Conservation (phyloP, 2,329 filamentous ascomycete species). For the Hypoxylon sp. region DNA sequence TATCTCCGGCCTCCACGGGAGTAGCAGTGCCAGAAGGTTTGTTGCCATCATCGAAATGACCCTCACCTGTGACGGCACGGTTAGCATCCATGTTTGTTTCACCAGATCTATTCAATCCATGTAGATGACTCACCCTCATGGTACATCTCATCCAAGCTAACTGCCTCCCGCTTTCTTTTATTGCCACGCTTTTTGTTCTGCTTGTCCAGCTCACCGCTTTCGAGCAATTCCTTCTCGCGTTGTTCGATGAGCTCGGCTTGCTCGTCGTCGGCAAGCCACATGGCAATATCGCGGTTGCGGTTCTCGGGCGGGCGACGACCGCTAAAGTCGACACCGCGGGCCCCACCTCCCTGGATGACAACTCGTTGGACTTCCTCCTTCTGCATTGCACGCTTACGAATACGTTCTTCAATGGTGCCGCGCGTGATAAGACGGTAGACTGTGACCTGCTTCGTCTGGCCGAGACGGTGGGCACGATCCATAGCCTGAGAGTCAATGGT, state of each 20-base stretch:
- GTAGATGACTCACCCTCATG: conserved; percentile 86
- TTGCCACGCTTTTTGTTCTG: conserved; percentile 71
- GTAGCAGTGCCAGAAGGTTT: conserved; percentile 91
- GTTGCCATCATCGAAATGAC: conserved; percentile 90
- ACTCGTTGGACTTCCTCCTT: conserved; percentile 99
- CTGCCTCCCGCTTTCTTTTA: conserved; percentile 70
- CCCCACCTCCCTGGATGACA: conserved; percentile 91
- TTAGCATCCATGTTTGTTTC: conserved; percentile 53
- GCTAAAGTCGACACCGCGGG: conserved; percentile 94
- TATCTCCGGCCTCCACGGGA: conserved; percentile 73
- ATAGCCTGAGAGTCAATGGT: conserved; percentile 99
- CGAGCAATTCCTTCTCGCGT: conserved; percentile 88
- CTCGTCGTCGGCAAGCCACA: conserved; percentile 98
- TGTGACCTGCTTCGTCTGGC: conserved; percentile 94
- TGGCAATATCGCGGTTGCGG: conserved; percentile 96
- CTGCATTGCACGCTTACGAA: conserved; percentile 94
- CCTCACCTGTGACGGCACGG: conserved; percentile 77
- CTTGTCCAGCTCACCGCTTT: conserved; percentile 78
- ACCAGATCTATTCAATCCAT: neutral
- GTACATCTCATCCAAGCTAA: conserved; percentile 96
- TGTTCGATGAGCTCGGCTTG: conserved; percentile 94
- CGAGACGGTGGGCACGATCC: conserved; percentile 97
- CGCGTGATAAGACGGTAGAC: conserved; percentile 98
- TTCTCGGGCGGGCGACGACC: conserved; percentile 89
- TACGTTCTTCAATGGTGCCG: conserved; percentile 97